phyloP scores from a whole-genome alignment of 2,329 filamentous ascomycete species.

The Colletotrichum liaoningense region DNA sequence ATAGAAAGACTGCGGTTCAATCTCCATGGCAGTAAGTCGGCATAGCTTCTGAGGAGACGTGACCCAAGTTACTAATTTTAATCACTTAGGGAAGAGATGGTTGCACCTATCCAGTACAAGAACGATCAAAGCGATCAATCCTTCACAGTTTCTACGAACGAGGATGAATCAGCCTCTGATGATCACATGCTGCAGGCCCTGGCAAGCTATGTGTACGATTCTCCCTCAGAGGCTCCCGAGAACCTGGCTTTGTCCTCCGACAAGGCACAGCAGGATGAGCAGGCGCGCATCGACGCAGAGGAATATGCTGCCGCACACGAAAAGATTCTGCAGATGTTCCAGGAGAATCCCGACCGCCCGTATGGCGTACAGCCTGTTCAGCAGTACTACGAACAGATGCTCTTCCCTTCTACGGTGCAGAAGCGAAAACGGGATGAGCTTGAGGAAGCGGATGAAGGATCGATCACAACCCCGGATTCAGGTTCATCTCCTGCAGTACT shows the following conservation, averaged over 20 bases:
- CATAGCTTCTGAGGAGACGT: neutral
- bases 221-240: neutral
- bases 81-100: neutral
- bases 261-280: neutral
- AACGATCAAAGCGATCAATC: neutral
- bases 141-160: neutral
- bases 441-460: neutral
- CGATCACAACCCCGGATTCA: too few species aligned
- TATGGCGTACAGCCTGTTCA: constrained; percentile 23
- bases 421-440: neutral
- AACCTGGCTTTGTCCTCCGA: neutral
- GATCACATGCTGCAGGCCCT: neutral
- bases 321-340: neutral
- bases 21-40: neutral
- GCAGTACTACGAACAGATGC: neutral
- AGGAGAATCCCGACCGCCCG: neutral
- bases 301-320: neutral
- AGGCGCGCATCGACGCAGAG: neutral
- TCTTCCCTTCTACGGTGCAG: neutral
- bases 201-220: neutral
- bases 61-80: neutral
- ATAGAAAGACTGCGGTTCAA: neutral
- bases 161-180: neutral
- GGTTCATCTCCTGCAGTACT: neutral
- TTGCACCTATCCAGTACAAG: neutral